Percentiles rank a stretch among this genome's conserved stretches.
Evolutionary conservation across 768 basidiomycete species (phyloP).

Genomic region (Leccinellum rugosiceps): DNA sequence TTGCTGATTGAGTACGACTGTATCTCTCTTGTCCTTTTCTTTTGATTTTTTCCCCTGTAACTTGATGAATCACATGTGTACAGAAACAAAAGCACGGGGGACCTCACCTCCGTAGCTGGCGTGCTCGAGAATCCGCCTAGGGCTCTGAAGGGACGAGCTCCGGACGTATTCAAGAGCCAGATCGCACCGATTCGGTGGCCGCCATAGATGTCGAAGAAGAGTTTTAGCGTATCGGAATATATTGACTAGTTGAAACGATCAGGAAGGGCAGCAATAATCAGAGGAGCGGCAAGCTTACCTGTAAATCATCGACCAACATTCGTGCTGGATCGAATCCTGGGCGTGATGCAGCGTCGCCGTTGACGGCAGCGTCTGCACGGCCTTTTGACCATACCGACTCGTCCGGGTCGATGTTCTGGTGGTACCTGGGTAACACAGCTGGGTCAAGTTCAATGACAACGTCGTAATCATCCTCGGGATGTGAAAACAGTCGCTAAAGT

Average conservation of each 20-base stretch:
- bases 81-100: neutral
- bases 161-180: constrained; percentile 75
- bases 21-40: constrained; percentile 49
- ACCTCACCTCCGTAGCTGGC: constrained; percentile 42
- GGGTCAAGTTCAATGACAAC: constrained; percentile 76
- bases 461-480: constrained; percentile 83
- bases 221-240: constrained; percentile 72
- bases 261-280: constrained; percentile 1
- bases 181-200: constrained; percentile 77
- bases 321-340: constrained; percentile 82
- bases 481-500: constrained; percentile 74
- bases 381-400: constrained; percentile 42
- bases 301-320: constrained; percentile 64
- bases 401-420: constrained; percentile 63
- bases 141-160: constrained; percentile 70
- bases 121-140: constrained; percentile 75
- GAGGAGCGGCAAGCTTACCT: constrained; percentile 45
- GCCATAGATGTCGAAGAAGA: constrained; percentile 84
- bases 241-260: constrained; percentile 43
- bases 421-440: constrained; percentile 61
- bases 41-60: constrained; percentile 31
- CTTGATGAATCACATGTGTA: neutral
- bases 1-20: constrained; percentile 63
- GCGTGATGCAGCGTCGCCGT: constrained; percentile 31
- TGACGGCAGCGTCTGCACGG: constrained; percentile 29